Evolutionary conservation across 148 eudicot genomes (phyloP), one percentile per base, ranked within the genome.

Genomic region (Silene uniflora): DNA sequence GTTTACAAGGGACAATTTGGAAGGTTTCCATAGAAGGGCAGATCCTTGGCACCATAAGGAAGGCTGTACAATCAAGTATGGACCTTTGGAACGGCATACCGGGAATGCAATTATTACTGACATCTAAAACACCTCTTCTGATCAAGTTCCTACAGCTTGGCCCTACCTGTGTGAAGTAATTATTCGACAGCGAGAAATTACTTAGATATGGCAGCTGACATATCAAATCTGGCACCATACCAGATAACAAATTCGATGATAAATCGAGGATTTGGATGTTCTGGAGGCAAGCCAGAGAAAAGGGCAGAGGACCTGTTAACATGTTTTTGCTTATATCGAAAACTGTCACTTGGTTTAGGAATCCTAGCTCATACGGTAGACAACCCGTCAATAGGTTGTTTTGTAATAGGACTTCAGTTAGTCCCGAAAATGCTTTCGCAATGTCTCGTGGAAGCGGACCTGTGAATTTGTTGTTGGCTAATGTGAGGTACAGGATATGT

Each of bases 321-420:
- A 9, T 14, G 39, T 84, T 84, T 62, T 75, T 78, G 62, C 86
- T 84, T 10, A 78, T 42, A 10, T 84, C 86, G 24, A 84, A 75
- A 13, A 80, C 81, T 1, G 79, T 81, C 9, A 62, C 86, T 7
- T 81, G 79, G 5, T 75, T 78, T 1, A 84, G 86, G 46, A 81
- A 78, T 7, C 86, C 86, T 0, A 84, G 54, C 69, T 84, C 84
- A 24, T 84, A 84, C 0, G 86, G 86, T 23, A 84, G 19, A 17
- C 86, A 84, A 14, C 86, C 86, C 4, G 79, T 81, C 56, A 84
- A n/a, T 74, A 54, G 81, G 65, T 84, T 84, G 84, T 81, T 81
- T 16, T 74, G 78, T 35, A 84, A 32, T 67, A 84, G 6, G 3
- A 84, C 81, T 69, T 84, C 79, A 0, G 77, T 78, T 23, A 81